Evolutionary conservation across 192 early-diverging fungal species (phyloP).

Genomic region (Entrophospora sp.): DNA sequence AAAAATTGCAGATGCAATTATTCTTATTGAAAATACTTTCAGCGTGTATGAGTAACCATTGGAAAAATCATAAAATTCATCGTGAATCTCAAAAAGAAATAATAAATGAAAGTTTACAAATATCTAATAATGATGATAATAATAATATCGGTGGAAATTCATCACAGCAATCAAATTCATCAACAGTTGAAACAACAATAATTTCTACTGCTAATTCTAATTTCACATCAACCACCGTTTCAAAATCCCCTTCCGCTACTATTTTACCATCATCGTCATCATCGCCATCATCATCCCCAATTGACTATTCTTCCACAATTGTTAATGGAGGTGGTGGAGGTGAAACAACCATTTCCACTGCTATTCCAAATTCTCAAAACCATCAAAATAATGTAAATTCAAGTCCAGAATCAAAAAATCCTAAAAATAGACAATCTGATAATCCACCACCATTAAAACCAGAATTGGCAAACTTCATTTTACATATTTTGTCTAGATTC

Average conservation of each 20-base stretch:
- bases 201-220: neutral
- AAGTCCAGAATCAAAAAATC: too few relatives aligned
- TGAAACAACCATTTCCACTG: too few relatives aligned
- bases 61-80: slow-evolving; percentile 71
- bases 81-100: slow-evolving; percentile 34
- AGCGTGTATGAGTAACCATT: slow-evolving; percentile 76
- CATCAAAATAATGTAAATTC: too few relatives aligned
- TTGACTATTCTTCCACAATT: too few relatives aligned
- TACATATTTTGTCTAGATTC: slow-evolving; percentile 50
- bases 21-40: slow-evolving; percentile 73
- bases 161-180: neutral
- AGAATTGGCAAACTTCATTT: slow-evolving; percentile 51
- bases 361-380: too few relatives aligned
- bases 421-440: neutral
- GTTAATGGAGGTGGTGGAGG: too few relatives aligned
- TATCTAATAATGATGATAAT: neutral
- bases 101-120: neutral
- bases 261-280: too few relatives aligned
- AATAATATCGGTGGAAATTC: neutral
- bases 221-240: neutral
- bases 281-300: too few relatives aligned
- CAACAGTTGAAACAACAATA: neutral
- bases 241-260: too few relatives aligned
- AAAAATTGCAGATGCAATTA: slow-evolving; percentile 75
- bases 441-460: slow-evolving; percentile 73